Evolutionary conservation across 2,329 filamentous ascomycete species (phyloP), one percentile per base, ranked within the genome.

Genomic region (Botrytis fabae): DNA sequence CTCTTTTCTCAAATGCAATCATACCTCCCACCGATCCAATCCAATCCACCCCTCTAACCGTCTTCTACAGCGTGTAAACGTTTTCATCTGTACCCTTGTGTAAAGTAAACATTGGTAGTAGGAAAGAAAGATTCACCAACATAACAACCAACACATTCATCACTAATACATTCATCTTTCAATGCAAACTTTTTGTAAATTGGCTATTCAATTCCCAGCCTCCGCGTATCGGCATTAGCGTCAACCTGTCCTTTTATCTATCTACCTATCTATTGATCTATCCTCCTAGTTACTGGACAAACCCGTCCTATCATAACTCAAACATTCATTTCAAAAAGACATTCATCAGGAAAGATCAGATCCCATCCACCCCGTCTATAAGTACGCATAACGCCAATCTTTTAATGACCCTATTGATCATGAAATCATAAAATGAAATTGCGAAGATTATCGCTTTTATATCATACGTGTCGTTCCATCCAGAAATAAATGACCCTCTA

Each of bases 301-400:
- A 42, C 20, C 54, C 28, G 38, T 69, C 65, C 54, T 51, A 10
- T 42, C n/a, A 59, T 63, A 63, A 63, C 40, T n/a, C 40, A 40
- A 59, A 57, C 65, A 32, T 42, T 69, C 65, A 44, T 69, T 57
- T 38, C 54, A 57, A 57, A 69, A 66, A n/a, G 48, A 54, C 25
- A 54, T 54, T 54, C n/a, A 54, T 54, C 48, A 54, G 48, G 48
- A 54, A 54, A 54, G 35, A 44, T 69, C 48, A 57, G 35, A 54
- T 57, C 48, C 65, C 65, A 69, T 59, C 65, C 65, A 44, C 48
- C 38, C 65, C 48, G 38, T 69, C 65, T 69, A 69, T 69, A 69
- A 57, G 40, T 59, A 57, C 65, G 48, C 65, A 22, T 57, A 69
- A 69, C 65, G 65, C 65, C 48, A 42, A 42, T 68, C 25, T 68